These are phyloP conservation scores for Phytophthora pistaciae DNA, from an alignment of 352 stramenopile species.

Conservation along the genomic window DNA sequence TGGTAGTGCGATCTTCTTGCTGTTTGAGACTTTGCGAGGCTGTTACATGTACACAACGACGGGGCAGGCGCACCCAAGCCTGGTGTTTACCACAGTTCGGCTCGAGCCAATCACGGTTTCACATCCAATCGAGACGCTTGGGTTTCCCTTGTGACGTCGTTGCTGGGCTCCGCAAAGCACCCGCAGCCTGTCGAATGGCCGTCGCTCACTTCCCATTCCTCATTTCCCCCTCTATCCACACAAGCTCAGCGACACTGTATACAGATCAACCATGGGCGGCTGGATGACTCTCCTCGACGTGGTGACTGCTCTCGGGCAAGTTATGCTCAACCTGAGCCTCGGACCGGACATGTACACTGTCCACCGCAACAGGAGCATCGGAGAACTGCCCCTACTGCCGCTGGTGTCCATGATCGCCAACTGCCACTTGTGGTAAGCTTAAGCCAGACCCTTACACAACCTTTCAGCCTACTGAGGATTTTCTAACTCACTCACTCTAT, in stretches of 20 bases:
- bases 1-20: too few relatives aligned
- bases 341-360: conserved; percentile 30
- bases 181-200: conserved; percentile 5
- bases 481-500: neutral
- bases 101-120: neutral
- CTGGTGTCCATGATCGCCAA: conserved; percentile 29
- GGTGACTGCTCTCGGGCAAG: conserved; percentile 24
- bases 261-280: conserved; percentile 19
- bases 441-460: neutral
- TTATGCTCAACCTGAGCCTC: conserved; percentile 33
- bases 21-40: too few relatives aligned
- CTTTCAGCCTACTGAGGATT: neutral
- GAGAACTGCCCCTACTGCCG: conserved; percentile 20
- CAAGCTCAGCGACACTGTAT: neutral
- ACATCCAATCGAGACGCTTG: conserved; percentile 23
- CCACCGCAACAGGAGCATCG: conserved; percentile 28
- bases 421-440: conserved; percentile 34
- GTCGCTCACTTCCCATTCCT: neutral
- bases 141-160: conserved; percentile 7
- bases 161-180: neutral
- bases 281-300: conserved; percentile 33
- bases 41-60: neutral
- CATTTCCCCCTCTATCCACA: neutral
- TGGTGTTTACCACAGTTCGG: conserved; percentile 6
- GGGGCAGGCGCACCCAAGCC: conserved; percentile 12